These are phyloP conservation scores for Picea abies DNA, from an alignment of 83 land plant species.

Conservation along the genomic window DNA sequence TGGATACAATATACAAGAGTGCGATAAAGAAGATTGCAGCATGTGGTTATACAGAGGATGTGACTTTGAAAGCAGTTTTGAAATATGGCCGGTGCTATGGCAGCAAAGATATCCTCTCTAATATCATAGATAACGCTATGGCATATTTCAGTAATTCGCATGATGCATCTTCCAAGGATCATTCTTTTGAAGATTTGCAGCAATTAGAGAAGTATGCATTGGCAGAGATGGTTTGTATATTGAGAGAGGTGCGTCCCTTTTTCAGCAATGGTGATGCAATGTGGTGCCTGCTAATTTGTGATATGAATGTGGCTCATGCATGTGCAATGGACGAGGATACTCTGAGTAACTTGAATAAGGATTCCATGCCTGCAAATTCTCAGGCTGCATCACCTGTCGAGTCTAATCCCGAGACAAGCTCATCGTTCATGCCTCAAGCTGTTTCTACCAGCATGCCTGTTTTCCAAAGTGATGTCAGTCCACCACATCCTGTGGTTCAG, in stretches of 20 bases:
- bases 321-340: conserved; percentile 67
- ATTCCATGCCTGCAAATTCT: conserved; percentile 26
- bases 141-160: conserved; percentile 46
- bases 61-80: conserved; percentile 62
- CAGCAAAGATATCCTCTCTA: conserved; percentile 63
- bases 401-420: conserved; percentile 20
- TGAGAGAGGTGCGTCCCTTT: conserved; percentile 67
- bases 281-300: conserved; percentile 86
- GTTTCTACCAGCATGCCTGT: conserved; percentile 11
- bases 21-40: conserved; percentile 67
- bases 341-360: conserved; percentile 20
- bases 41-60: conserved; percentile 74
- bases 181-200: conserved; percentile 54
- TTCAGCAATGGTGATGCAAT: conserved; percentile 84
- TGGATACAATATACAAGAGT: conserved; percentile 61
- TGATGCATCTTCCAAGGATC: conserved; percentile 47
- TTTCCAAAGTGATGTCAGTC: background rate
- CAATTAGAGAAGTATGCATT: conserved; percentile 60
- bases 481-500: conserved; percentile 2
- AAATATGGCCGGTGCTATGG: conserved; percentile 69
- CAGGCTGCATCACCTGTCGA: conserved; percentile 5
- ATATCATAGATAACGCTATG: conserved; percentile 77
- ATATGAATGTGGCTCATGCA: conserved; percentile 81
- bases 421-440: conserved; percentile 21
- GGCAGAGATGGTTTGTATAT: conserved; percentile 67